Conservation (phyloP, 2,329 filamentous ascomycete genomes). For the Aspergillus cejpii region DNA sequence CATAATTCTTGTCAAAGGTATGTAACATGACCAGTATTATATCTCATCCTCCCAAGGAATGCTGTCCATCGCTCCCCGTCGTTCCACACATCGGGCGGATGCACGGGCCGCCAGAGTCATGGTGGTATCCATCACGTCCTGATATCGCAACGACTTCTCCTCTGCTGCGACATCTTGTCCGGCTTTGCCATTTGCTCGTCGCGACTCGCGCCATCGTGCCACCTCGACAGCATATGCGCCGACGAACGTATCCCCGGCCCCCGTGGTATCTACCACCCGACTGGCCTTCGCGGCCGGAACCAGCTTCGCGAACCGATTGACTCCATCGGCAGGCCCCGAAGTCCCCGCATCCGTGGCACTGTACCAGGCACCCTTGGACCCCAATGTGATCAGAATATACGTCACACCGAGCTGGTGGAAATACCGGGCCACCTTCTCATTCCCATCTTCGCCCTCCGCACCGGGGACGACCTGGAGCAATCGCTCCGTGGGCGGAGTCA, state of each 20-base stretch:
- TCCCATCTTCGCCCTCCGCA: slow-evolving; percentile 40
- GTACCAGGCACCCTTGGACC: slow-evolving; percentile 66
- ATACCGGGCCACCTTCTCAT: slow-evolving; percentile 50
- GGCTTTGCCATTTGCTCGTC: slow-evolving; percentile 46
- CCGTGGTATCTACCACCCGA: slow-evolving; percentile 83
- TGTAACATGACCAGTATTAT: slow-evolving; percentile 8
- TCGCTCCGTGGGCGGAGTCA: slow-evolving; percentile 50
- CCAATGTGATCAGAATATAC: slow-evolving; percentile 78
- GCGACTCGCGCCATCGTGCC: slow-evolving; percentile 46
- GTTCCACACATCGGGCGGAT: slow-evolving; percentile 42
- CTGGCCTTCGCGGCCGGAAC: slow-evolving; percentile 61
- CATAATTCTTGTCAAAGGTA: neutral
- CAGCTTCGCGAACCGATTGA: slow-evolving; percentile 28
- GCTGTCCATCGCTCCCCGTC: slow-evolving; percentile 43
- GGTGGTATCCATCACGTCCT: slow-evolving; percentile 42
- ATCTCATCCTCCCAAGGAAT: slow-evolving; percentile 46
- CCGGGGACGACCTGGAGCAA: slow-evolving; percentile 24
- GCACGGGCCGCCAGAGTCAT: slow-evolving; percentile 40
- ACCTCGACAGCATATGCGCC: slow-evolving; percentile 75
- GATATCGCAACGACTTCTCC: slow-evolving; percentile 34
- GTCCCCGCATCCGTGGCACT: slow-evolving; percentile 49
- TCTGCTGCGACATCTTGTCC: slow-evolving; percentile 38
- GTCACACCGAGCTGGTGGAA: slow-evolving; percentile 65
- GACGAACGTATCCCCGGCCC: slow-evolving; percentile 89
- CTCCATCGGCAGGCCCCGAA: slow-evolving; percentile 33